A percentile compares a stretch with the other conserved stretches of the same genome.
Evolutionary conservation across 768 basidiomycete species (phyloP).

Genomic region (Hericium alpestre): DNA sequence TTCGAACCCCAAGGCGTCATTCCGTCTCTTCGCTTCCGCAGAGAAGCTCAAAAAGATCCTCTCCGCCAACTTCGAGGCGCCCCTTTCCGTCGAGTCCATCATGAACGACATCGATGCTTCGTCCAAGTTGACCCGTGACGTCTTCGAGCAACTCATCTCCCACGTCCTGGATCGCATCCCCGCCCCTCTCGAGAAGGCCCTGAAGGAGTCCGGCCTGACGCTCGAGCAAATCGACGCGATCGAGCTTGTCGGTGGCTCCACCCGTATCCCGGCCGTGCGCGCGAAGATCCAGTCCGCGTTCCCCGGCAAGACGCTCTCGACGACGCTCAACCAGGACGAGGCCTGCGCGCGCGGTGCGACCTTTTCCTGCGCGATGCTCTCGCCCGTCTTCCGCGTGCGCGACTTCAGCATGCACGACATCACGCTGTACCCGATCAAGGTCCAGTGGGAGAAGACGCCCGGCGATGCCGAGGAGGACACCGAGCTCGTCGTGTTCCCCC

Average conservation of each 20-base stretch:
- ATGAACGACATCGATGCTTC: conserved; percentile 92
- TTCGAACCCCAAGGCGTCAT: conserved; percentile 81
- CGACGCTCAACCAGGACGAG: conserved; percentile 97
- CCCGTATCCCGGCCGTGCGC: conserved; percentile 89
- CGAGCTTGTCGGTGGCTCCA: conserved; percentile 90
- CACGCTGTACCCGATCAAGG: conserved; percentile 80
- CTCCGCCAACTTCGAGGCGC: conserved; percentile 84
- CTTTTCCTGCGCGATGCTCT: conserved; percentile 93
- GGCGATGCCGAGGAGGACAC: conserved; percentile 82
- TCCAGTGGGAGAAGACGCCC: conserved; percentile 70
- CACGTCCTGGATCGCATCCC: conserved; percentile 69
- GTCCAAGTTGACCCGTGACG: conserved; percentile 74
- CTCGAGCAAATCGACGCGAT: conserved; percentile 81
- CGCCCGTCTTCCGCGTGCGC: conserved; percentile 94
- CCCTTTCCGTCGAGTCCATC: conserved; percentile 90
- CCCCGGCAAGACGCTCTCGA: conserved; percentile 71
- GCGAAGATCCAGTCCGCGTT: conserved; percentile 77
- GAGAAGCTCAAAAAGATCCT: conserved; percentile 95
- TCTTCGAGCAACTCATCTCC: conserved; percentile 69
- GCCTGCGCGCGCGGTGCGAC: conserved; percentile 93
- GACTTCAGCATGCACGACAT: conserved; percentile 88
- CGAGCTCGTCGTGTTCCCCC: conserved; percentile 83
- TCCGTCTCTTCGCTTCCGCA: conserved; percentile 81
- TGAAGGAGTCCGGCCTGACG: conserved; percentile 70
- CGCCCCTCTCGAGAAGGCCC: conserved; percentile 64